Base-by-base conservation (phyloP, 1,284 basidiomycete genomes). In the Malassezia sympodialis region DNA sequence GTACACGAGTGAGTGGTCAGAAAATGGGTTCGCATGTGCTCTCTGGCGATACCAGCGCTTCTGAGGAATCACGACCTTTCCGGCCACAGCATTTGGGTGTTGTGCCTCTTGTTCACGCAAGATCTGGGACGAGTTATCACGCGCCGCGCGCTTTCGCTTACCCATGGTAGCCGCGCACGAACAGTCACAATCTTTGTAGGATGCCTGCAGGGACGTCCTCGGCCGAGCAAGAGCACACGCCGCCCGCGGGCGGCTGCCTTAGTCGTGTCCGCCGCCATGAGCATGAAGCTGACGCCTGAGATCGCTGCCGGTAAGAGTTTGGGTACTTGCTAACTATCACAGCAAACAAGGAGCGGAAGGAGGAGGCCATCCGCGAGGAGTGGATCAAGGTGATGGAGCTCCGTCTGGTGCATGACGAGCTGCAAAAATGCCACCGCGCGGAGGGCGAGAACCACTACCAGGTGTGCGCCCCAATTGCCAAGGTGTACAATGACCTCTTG, bases 21-120 rank as follows among this genome's bases (percentile, higher is more conserved):
- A 88, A 77, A 99, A 96, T 1, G 93, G 93, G 75, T 99, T 99
- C 7, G 93, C 91, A 75, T 99, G 93, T 3, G 93, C 94, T 53
- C 94, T 82, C 75, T 99, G 94, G 21, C 94, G 82, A 76, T 98
- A 99, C 77, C 88, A 88, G 69, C 87, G 83, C 85, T 96, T 96
- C 51, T 53, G 51, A 2, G 56, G 56, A 27, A 68, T 56, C 45
- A 68, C 63, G 19, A 62, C 61, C 35, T 58, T 59, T 6, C 66
- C 66, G 0, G 64, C 51, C 7, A 64, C 49, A 6, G 58, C 58
- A 59, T 68, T 68, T 45, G 64, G 64, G 59, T 68, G 66, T 27
- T 48, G 34, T 35, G 61, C 58, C 43, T 66, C 62, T 23, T 54
- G 43, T 19, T 59, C 51, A 3, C 49, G 55, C 46, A 63, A 56